Conservation (phyloP, 2,329 filamentous ascomycete species). For the Rhinocladiella mackenziei region DNA sequence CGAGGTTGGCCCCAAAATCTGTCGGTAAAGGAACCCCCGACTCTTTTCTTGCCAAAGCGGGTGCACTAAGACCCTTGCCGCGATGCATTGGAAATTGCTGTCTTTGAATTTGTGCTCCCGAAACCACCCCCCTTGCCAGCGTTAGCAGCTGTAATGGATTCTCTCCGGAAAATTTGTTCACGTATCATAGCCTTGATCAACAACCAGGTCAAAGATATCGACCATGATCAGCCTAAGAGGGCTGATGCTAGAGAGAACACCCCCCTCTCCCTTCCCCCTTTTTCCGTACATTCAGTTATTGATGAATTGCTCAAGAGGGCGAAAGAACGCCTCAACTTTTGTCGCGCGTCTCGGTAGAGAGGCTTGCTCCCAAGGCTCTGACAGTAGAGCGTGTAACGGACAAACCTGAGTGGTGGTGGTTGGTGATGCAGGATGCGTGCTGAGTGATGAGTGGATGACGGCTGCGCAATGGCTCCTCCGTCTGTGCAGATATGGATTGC, state of each 20-base stretch:
- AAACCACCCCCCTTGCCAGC: conserved; percentile 4
- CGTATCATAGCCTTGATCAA: no score
- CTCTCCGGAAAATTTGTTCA: no score
- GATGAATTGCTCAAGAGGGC: no score
- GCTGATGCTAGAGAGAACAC: no score
- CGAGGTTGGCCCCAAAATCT: not conserved
- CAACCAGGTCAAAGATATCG: no score
- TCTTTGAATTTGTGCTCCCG: conserved; percentile 24
- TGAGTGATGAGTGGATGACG: conserved; percentile 9
- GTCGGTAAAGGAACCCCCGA: no score
- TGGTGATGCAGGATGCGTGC: conserved; percentile 4
- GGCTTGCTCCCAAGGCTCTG: conserved; percentile 2
- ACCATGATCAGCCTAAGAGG: no score
- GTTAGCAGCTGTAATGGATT: conserved; percentile 4
- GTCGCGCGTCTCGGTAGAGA: conserved; percentile 14
- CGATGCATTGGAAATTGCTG: conserved; percentile 19
- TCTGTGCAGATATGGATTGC: conserved; percentile 6
- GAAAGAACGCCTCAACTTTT: conserved; percentile 3
- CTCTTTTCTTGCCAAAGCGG: no score
- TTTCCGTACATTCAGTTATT: not conserved
- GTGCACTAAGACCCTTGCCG: conserved; percentile 9
- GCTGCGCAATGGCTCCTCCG: not conserved
- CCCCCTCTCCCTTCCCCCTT: conserved; percentile 10
- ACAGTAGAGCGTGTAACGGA: conserved; percentile 15
- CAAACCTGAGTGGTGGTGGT: conserved; percentile 11